Base-by-base conservation (phyloP, 768 basidiomycete genomes). In the Fistulinella prunicolor region DNA sequence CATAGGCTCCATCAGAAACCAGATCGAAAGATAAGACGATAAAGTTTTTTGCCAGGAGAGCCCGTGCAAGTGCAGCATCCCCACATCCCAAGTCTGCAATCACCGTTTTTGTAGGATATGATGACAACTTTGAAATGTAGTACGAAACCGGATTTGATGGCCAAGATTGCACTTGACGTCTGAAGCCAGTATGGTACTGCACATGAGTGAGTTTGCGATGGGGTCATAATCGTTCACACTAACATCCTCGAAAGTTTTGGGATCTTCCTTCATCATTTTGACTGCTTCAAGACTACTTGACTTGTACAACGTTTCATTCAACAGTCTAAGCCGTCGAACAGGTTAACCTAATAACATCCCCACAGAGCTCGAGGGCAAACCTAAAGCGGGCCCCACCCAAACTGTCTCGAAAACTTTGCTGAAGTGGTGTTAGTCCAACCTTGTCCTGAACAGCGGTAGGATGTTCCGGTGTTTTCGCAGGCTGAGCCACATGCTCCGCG, bases 81-180 rank as follows among this genome's bases (percentile, higher is more conserved):
- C 96, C 96, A 57, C 94, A 97, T 10, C 96, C 96, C 28, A 99
- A 75, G 70, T 99, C 96, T 28, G 83, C 94, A 42, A 99, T 82
- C 57, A 97, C 74, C 0, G 86, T 82, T 54, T 75, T 76, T 17
- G 73, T 49, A 5, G 90, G 79, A 62, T 85, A 86, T 2, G 76
- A 67, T 0, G 82, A 79, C 42, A 97, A 75, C 14, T 67, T 56
- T 3, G 78, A 73, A 44, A 87, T 80, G 65, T 94, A 93, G 63
- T 88, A 78, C 24, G 86, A 74, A n/a, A 95, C 84, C 1, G 96
- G 95, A 61, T 96, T 95, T 8, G 83, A 83, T 1, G 95, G 95
- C 96, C 96, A 98, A 3, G 85, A 82, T 43, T 85, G 79, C 1
- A 95, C 92, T 72, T 97, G 93, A 48, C 82, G 81, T 20, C 94